Conservation (phyloP, 2,329 filamentous ascomycete genomes). For the Hypoxylon sp. region DNA sequence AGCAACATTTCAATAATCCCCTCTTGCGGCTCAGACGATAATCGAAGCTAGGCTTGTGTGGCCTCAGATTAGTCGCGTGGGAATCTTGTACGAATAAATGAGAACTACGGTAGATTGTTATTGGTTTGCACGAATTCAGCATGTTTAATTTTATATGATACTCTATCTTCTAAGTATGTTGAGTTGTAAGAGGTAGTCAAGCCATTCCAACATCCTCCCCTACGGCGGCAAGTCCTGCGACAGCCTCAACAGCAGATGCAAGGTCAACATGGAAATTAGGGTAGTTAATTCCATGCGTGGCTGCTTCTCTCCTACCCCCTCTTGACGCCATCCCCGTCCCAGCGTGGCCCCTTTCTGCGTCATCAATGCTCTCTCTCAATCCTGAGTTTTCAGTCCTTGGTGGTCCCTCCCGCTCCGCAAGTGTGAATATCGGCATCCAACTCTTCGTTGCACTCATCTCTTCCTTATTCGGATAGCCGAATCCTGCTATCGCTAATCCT, state of each 20-base stretch:
- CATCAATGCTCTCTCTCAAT: background rate
- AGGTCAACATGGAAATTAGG: conserved; percentile 20
- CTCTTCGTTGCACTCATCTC: background rate
- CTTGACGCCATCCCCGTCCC: background rate
- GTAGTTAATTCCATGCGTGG: conserved; percentile 23
- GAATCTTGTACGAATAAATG: too few relatives aligned
- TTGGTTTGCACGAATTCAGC: background rate
- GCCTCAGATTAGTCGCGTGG: background rate
- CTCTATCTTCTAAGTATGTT: background rate
- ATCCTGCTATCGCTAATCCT: conserved; percentile 13
- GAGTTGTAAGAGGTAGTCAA: background rate
- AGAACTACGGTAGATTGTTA: too few relatives aligned
- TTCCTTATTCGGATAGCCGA: conserved; percentile 5
- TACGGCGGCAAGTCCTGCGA: background rate
- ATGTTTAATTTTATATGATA: background rate
- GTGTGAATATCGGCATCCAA: conserved; percentile 16
- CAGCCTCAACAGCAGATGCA: conserved; percentile 11
- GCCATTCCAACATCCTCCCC: background rate
- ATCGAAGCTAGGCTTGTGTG: background rate
- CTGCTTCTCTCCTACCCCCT: background rate
- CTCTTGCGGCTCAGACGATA: background rate
- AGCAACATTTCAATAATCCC: background rate
- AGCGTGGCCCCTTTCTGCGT: conserved; percentile 2
- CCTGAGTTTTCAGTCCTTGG: background rate
- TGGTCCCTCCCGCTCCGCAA: background rate